phyloP scores from a whole-genome alignment of 352 stramenopile genomes.

The Phytophthora fragariae region DNA sequence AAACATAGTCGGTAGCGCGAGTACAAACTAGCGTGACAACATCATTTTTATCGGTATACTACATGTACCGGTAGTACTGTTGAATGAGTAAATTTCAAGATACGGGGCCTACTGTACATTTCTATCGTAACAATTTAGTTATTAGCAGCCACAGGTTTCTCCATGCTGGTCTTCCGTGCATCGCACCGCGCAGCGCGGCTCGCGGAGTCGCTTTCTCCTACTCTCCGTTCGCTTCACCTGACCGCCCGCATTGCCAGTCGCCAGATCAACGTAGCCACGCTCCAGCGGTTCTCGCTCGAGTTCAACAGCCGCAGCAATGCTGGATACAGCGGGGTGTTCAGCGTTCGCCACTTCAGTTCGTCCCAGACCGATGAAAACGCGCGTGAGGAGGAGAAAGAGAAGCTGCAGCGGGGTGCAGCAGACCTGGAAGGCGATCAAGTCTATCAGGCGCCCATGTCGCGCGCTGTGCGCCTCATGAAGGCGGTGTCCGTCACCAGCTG shows the following conservation, averaged over 20 bases:
- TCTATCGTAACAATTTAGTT: background rate
- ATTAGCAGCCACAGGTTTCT: conserved; percentile 3
- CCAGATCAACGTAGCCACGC: conserved; percentile 6
- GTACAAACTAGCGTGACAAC: too few species aligned
- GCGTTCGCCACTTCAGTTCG: conserved; percentile 29
- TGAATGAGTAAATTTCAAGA: too few species aligned
- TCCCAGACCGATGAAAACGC: conserved; percentile 19
- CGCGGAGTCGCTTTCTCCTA: conserved; percentile 8
- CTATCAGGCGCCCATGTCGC: conserved; percentile 77
- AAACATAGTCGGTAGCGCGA: too few species aligned
- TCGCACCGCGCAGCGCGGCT: conserved; percentile 25
- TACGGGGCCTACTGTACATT: background rate
- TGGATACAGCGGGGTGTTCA: conserved; percentile 1
- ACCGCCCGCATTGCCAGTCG: background rate
- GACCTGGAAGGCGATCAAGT: conserved; percentile 38
- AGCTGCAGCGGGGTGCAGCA: background rate
- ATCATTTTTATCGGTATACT: too few species aligned
- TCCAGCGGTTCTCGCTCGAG: conserved; percentile 28
- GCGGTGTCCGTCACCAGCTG: conserved; percentile 88
- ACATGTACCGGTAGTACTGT: too few species aligned
- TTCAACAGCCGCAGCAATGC: conserved; percentile 9
- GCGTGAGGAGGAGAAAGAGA: conserved; percentile 4
- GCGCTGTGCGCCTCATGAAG: conserved; percentile 87
- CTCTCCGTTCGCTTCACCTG: conserved; percentile 14
- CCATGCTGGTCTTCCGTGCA: conserved; percentile 19